These are phyloP conservation scores for Fusarium neocosmosporiellum DNA, from an alignment of 2,329 filamentous ascomycete species.

Conservation along the genomic window DNA sequence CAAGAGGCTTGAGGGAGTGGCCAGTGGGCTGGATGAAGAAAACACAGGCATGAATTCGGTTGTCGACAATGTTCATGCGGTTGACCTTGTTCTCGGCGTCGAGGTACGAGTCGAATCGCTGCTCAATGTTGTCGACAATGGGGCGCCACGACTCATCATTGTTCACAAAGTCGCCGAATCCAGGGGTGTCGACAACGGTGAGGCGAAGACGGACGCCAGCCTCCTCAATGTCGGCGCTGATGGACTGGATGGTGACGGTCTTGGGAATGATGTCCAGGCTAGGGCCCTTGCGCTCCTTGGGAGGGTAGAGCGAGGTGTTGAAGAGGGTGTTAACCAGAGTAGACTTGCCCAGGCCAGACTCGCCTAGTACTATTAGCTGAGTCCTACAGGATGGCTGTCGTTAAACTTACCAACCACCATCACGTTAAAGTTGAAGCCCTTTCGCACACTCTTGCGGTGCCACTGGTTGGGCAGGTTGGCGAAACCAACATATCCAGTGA, in stretches of 20 bases:
- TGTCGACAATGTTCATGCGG: constrained; percentile 99
- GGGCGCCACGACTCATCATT: constrained; percentile 99
- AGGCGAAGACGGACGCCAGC: constrained; percentile 95
- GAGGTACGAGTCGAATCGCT: constrained; percentile 97
- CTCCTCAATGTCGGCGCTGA: constrained; percentile 97
- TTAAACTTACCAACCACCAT: constrained; percentile 93
- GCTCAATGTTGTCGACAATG: constrained; percentile 99
- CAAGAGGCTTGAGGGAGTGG: constrained; percentile 96
- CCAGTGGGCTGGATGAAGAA: constrained; percentile 99
- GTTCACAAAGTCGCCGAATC: constrained; percentile 99
- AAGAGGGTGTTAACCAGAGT: constrained; percentile 99
- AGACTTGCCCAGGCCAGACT: constrained; percentile 99
- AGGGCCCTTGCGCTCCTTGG: constrained; percentile 97
- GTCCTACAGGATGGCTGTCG: not conserved
- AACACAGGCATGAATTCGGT: constrained; percentile 97
- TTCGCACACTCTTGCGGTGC: constrained; percentile 99
- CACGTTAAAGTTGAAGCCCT: constrained; percentile 99
- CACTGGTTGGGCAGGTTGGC: constrained; percentile 99
- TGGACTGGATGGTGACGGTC: constrained; percentile 94
- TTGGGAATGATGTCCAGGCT: constrained; percentile 99
- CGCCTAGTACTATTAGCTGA: constrained; percentile 69
- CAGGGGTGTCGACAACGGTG: constrained; percentile 97
- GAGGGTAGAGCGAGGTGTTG: constrained; percentile 98
- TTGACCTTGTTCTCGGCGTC: constrained; percentile 99
- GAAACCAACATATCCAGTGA: constrained; percentile 98